Base-by-base conservation (phyloP, 495 filamentous ascomycete species). In the Oidiodendron maius region DNA sequence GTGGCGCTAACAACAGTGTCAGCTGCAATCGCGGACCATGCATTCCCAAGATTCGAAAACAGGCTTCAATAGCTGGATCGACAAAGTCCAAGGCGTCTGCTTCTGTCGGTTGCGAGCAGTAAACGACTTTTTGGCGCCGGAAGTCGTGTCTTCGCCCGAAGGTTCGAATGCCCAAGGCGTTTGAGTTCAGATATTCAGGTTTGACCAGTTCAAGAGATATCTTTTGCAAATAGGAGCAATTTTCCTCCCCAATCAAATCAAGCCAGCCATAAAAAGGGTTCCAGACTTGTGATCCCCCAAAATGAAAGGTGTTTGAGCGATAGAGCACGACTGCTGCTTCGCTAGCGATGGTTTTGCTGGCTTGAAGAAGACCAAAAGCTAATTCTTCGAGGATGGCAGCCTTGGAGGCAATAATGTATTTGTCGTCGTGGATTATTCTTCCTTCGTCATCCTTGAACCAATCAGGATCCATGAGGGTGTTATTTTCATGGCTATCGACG, bases 21-120 rank as follows among this genome's bases (percentile, higher is more conserved):
- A 42, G 20, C 10, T 16, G 21, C 18, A 42, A 15, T 22, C 17
- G 10, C 17, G 10, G 18, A 12, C 40, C 18, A 22, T 16, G 17
- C 40, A 22, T 42, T 16, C 45, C 45, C 20, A 48, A 30, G 22
- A 40, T 24, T 12, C 45, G 45, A 21, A 48, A 48, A 2, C n/a
- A 12, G 15, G 45, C 45, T 25, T 48, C 45, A 39, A 48, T 39
- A 39, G 45, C 45, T 23, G 45, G 45, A n/a, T 10, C 4, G 23
- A 48, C 8, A 23, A 23, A 39, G 22, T 48, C 45, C 3, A 39
- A 17, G 12, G 25, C 3, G 26, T 12, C 8, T 3, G n/a, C 4
- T 3, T 26, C n/a, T 6, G 11, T 22, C 42, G 10, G 4, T 5
- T 26, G 13, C 6, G 12, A 32, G 4, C 4, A 4, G 9, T n/a